A percentile compares a stretch with the other conserved stretches of the same genome.
phyloP scores from a whole-genome alignment of 73 alveolate genomes.

The Halteria grandinella region DNA sequence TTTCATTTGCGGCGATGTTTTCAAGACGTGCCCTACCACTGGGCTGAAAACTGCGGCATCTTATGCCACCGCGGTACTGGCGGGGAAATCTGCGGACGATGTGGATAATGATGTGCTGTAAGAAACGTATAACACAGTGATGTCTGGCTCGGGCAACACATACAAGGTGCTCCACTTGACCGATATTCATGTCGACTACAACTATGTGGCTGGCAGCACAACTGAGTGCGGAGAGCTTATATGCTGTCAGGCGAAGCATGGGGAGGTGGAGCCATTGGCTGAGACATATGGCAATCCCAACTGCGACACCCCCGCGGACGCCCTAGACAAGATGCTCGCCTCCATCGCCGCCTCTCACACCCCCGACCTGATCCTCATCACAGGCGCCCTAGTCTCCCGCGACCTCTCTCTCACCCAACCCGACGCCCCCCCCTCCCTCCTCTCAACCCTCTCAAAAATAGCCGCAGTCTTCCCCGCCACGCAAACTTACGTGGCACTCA shows the following conservation, averaged over 20 bases:
- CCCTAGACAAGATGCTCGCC: neutral
- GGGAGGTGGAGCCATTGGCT: constrained; percentile 5
- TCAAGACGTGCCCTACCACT: neutral
- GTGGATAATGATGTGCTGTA: neutral
- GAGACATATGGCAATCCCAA: neutral
- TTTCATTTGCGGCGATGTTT: neutral
- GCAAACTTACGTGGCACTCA: neutral
- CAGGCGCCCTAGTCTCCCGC: constrained; percentile 36
- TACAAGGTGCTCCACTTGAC: constrained; percentile 21
- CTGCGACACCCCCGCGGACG: constrained; percentile 23
- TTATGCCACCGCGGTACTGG: neutral
- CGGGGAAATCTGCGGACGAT: neutral
- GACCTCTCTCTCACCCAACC: constrained; percentile 8
- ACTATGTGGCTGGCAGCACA: neutral
- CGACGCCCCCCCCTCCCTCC: neutral
- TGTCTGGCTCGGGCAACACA: constrained; percentile 8
- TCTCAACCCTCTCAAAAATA: neutral
- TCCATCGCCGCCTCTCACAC: neutral
- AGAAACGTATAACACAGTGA: neutral
- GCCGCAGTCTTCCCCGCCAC: neutral
- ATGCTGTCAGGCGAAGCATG: constrained; percentile 35
- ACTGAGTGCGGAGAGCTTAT: neutral
- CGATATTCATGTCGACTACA: constrained; percentile 34
- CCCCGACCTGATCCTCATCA: constrained; percentile 15
- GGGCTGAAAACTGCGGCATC: too few relatives aligned